phyloP scores from a whole-genome alignment of 805 yeast genomes.

The Candida glaebosa region DNA sequence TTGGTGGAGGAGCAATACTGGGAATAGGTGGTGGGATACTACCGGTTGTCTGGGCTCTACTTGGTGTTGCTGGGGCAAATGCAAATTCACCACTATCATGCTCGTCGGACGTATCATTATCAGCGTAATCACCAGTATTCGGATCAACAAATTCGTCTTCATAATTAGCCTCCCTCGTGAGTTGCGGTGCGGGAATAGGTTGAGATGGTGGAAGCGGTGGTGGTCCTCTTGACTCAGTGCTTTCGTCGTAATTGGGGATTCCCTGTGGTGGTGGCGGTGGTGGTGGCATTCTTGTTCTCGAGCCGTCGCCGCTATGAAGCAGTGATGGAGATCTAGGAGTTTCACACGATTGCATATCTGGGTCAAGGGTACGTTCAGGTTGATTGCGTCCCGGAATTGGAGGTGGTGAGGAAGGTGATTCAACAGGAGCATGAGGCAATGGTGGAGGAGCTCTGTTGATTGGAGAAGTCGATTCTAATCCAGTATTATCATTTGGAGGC shows the following conservation, averaged over 20 bases:
- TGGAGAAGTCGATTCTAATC: not conserved
- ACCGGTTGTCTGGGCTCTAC: slow-evolving; percentile 12
- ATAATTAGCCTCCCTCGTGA: not conserved
- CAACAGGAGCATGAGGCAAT: slow-evolving; percentile 9
- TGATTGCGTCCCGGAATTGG: slow-evolving; percentile 9
- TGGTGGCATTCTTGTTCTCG: slow-evolving; percentile 11
- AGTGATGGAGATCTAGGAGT: slow-evolving; percentile 2
- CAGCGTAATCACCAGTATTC: not conserved
- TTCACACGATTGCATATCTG: slow-evolving; percentile 4
- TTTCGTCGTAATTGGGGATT: slow-evolving; percentile 4
- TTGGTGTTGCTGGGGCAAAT: slow-evolving; percentile 13
- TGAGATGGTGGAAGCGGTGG: slow-evolving; percentile 13
- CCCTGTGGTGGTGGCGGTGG: slow-evolving; percentile 12
- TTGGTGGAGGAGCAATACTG: slow-evolving; percentile 8
- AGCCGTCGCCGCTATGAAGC: slow-evolving; percentile 8
- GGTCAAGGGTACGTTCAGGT: not conserved
- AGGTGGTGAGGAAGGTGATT: slow-evolving; percentile 5
- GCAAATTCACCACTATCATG: slow-evolving; percentile 22
- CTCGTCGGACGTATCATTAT: slow-evolving; percentile 8
- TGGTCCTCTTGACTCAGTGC: slow-evolving; percentile 4
- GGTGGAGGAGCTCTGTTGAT: slow-evolving; percentile 8
- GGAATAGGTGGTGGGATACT: slow-evolving; percentile 3
- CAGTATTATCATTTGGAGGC: not conserved
- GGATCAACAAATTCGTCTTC: not conserved
- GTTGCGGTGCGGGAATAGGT: slow-evolving; percentile 11